Evolutionary conservation across 805 yeast genomes (phyloP).

Genomic region (Candida patagonica): DNA sequence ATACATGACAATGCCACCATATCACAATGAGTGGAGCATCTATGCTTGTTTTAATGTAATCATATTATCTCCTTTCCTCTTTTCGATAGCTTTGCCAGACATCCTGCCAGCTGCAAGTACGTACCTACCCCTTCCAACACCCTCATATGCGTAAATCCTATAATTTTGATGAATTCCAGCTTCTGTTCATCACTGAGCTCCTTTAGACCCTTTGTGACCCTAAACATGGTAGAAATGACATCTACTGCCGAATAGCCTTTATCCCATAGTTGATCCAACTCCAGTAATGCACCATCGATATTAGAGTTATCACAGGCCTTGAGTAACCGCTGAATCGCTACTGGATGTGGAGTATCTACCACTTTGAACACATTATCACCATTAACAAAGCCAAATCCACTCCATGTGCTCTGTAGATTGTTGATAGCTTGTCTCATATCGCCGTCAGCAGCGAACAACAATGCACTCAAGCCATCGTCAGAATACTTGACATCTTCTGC

Average conservation of each 20-base stretch:
- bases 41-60: too few species aligned
- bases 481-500: slow-evolving; percentile 67
- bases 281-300: slow-evolving; percentile 57
- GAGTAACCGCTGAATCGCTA: slow-evolving; percentile 65
- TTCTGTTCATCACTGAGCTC: slow-evolving; percentile 43
- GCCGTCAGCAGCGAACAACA: slow-evolving; percentile 93
- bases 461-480: slow-evolving; percentile 86
- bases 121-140: slow-evolving; percentile 89
- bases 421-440: slow-evolving; percentile 98
- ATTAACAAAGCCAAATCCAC: slow-evolving; percentile 88
- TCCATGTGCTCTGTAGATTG: slow-evolving; percentile 85
- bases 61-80: neutral
- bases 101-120: slow-evolving; percentile 74
- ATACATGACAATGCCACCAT: too few species aligned
- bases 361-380: slow-evolving; percentile 89
- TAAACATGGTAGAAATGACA: slow-evolving; percentile 81
- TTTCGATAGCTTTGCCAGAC: slow-evolving; percentile 47
- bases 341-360: slow-evolving; percentile 94
- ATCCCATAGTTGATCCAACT: slow-evolving; percentile 64
- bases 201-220: slow-evolving; percentile 65
- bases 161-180: slow-evolving; percentile 70
- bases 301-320: slow-evolving; percentile 33
- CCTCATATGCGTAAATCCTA: slow-evolving; percentile 88
- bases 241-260: slow-evolving; percentile 93
- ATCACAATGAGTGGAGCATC: too few species aligned